Conservation (phyloP, 139 green algal genomes). For the Chlamydomonas eustigma region DNA sequence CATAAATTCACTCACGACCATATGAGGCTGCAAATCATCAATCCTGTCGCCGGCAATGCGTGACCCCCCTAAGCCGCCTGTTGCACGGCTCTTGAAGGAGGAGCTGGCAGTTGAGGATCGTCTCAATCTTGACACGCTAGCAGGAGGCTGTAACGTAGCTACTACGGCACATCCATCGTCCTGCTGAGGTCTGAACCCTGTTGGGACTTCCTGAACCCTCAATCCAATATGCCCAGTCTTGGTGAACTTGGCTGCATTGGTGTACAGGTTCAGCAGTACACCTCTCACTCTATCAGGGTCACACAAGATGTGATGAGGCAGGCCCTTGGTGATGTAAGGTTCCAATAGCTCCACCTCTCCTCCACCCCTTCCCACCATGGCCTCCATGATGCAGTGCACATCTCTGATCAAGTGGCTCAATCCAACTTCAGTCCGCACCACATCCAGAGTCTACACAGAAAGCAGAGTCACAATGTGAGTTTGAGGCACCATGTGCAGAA, state of each 20-base stretch:
- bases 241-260: slow-evolving; percentile 84
- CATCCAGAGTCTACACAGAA: too few relatives aligned
- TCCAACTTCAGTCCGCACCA: slow-evolving; percentile 30
- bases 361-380: slow-evolving; percentile 56
- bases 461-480: too few relatives aligned
- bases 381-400: slow-evolving; percentile 80
- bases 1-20: too few relatives aligned
- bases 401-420: slow-evolving; percentile 59
- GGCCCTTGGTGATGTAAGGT: slow-evolving; percentile 17
- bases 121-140: too few relatives aligned
- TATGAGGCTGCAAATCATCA: too few relatives aligned
- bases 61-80: too few relatives aligned
- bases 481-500: not conserved
- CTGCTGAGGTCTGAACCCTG: too few relatives aligned
- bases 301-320: slow-evolving; percentile 20
- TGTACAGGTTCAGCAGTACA: slow-evolving; percentile 85
- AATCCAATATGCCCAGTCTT: slow-evolving; percentile 62
- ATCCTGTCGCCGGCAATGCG: too few relatives aligned
- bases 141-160: too few relatives aligned
- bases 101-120: too few relatives aligned
- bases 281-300: slow-evolving; percentile 67
- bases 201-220: slow-evolving; percentile 33
- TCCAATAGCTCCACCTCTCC: slow-evolving; percentile 32
- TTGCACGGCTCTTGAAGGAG: too few relatives aligned
- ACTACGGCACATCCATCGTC: too few relatives aligned